Evolutionary conservation across 306 rosid species (phyloP).

Genomic region (Prunus kanzakura): DNA sequence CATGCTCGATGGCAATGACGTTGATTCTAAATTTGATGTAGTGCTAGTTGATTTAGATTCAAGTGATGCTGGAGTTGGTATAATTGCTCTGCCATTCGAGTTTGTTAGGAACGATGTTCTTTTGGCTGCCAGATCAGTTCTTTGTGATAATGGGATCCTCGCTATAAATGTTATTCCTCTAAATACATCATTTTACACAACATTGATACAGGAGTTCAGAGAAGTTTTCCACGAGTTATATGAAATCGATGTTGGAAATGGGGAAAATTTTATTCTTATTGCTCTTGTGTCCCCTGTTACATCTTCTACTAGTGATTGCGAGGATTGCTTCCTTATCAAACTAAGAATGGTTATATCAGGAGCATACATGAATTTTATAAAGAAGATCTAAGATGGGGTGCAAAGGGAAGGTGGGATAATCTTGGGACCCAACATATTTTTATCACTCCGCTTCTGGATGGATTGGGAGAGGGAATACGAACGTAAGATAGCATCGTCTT

Average conservation of each 20-base stretch:
- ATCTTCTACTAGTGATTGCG: too few species aligned
- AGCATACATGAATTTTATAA: too few species aligned
- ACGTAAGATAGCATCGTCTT: too few species aligned
- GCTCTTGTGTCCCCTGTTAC: too few species aligned
- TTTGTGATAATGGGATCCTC: conserved; percentile 59
- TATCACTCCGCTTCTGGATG: too few species aligned
- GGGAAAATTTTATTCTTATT: too few species aligned
- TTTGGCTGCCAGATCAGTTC: conserved; percentile 52
- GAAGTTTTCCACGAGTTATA: conserved; percentile 57
- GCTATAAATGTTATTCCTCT: conserved; percentile 68
- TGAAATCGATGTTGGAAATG: conserved; percentile 68
- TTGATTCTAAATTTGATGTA: conserved; percentile 41
- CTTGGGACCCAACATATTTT: too few species aligned
- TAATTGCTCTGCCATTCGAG: conserved; percentile 65
- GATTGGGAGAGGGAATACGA: too few species aligned
- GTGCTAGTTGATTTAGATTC: conserved; percentile 84
- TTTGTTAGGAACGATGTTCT: conserved; percentile 54
- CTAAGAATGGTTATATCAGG: too few species aligned
- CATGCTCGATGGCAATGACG: conserved; percentile 12
- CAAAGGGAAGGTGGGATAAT: too few species aligned
- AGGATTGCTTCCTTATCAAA: too few species aligned
- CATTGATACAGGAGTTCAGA: conserved; percentile 34
- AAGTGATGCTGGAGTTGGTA: conserved; percentile 38
- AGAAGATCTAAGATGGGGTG: too few species aligned
- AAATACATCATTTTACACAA: conserved; percentile 40